Evolutionary conservation across 805 yeast species (phyloP).

Genomic region (Candida boidinii): DNA sequence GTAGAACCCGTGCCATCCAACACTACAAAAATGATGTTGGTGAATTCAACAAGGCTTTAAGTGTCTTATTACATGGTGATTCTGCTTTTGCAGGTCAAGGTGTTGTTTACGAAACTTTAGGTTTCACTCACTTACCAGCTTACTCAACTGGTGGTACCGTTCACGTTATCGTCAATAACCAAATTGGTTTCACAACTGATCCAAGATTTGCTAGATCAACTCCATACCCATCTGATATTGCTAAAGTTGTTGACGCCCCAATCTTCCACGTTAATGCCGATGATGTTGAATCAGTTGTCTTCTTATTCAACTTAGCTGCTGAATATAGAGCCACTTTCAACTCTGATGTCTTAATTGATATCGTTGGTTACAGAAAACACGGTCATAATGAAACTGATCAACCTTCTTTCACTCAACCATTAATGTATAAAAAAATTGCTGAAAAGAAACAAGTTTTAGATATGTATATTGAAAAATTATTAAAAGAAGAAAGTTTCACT

Average conservation of each 20-base stretch:
- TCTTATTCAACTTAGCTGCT: constrained; percentile 92
- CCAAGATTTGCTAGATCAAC: constrained; percentile 97
- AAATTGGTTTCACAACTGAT: constrained; percentile 98
- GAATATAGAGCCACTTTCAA: constrained; percentile 98
- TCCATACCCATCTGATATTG: constrained; percentile 95
- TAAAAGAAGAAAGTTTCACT: constrained; percentile 84
- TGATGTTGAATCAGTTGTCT: constrained; percentile 89
- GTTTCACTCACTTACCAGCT: constrained; percentile 85
- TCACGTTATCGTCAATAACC: constrained; percentile 94
- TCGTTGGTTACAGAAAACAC: constrained; percentile 96
- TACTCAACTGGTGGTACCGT: constrained; percentile 98
- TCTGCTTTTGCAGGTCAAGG: constrained; percentile 99
- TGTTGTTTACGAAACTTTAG: constrained; percentile 98
- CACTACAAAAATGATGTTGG: constrained; percentile 86
- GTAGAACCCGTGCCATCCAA: constrained; percentile 94
- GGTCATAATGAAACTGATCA: constrained; percentile 99
- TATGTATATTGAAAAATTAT: constrained; percentile 69
- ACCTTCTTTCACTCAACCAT: constrained; percentile 97
- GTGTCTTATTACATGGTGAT: constrained; percentile 95
- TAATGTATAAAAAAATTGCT: constrained; percentile 90
- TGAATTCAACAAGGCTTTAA: constrained; percentile 76
- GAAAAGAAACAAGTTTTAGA: constrained; percentile 85
- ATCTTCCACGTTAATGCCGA: constrained; percentile 99
- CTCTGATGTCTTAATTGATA: constrained; percentile 91
- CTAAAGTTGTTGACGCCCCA: constrained; percentile 94